phyloP scores from a whole-genome alignment of 768 basidiomycete species.

The Mycena indigotica region DNA sequence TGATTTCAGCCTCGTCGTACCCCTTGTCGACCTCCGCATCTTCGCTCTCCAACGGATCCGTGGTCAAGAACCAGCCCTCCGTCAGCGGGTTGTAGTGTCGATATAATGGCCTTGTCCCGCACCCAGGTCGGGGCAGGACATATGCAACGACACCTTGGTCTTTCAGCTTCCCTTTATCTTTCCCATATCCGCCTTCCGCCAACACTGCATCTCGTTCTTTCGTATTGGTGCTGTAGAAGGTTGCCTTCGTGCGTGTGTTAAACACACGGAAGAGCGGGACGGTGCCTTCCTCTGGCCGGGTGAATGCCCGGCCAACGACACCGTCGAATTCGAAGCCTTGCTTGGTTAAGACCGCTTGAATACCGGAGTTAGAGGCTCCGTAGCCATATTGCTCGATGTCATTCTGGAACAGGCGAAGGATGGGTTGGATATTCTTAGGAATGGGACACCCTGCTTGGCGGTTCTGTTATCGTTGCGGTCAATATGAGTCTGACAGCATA shows the following conservation, averaged over 20 bases:
- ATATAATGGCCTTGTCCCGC: background rate
- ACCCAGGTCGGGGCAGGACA: background rate
- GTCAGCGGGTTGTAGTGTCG: constrained; percentile 1
- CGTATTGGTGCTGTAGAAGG: background rate
- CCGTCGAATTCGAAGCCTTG: background rate
- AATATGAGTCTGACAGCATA: too few species aligned
- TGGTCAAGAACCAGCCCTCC: constrained; percentile 1
- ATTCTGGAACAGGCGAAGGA: constrained; percentile 10
- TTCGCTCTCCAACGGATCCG: background rate
- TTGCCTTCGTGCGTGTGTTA: background rate
- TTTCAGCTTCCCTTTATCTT: too few species aligned
- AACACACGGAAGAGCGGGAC: background rate
- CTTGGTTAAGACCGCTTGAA: background rate
- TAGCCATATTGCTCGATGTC: constrained; percentile 7
- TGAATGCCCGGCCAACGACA: background rate
- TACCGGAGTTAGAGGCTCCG: background rate
- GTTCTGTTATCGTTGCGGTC: too few species aligned
- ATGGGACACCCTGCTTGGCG: too few species aligned
- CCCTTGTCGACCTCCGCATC: background rate
- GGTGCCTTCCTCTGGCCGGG: background rate
- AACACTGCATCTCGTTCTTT: background rate
- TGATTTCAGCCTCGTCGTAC: background rate
- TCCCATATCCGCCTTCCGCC: background rate
- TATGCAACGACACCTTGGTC: background rate
- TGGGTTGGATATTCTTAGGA: background rate